Base-by-base conservation (phyloP, 108 stramenopile species). In the Skeletonema marinoi region DNA sequence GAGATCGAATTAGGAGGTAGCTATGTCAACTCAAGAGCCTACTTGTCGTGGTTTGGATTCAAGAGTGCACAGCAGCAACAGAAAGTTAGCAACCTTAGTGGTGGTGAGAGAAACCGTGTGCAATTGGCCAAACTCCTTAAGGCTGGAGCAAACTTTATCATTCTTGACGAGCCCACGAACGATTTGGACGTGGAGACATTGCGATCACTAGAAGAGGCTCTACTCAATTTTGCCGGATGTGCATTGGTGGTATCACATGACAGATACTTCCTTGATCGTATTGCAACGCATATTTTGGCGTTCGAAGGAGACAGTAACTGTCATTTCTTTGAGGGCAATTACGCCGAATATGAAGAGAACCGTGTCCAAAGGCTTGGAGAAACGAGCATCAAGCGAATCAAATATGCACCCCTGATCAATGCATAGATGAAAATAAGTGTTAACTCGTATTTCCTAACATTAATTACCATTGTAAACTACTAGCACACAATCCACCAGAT, bases 131-230 rank as follows among this genome's bases (percentile, higher is more conserved):
- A 95, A 31, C 81, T 95, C 8, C 82, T 98, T 38, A 91, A 92
- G 69, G 77, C 89, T 50, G 95, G 96, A 32, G 96, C 91, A 25
- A 97, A 97, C 74, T 42, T 94, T 39, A 90, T 97, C 42, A 79
- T 97, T 64, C 81, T 98, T 5, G 97, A 98, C 75, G 98, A 99
- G 79, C 98, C 97, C 0, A 96, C 94, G 4, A 99, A 99, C 66
- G 97, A 82, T 59, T 51, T 85, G 17, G 98, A 99, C 70, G 92
- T 94, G 0, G 95, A 93, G 66, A 95, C 94, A 3, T 68, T 99
- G 19, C 82, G 97, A 21, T 75, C 80, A 32, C 84, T 99, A 32
- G 98, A 99, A 78, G 97, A 99, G 33, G 97, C 91, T 12, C 78
- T 99, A 63, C 72, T 96, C 35, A 87, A 88, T 56, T 99, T 96